phyloP scores from a whole-genome alignment of 31 red algal species.

The Porphyra umbilicalis region DNA sequence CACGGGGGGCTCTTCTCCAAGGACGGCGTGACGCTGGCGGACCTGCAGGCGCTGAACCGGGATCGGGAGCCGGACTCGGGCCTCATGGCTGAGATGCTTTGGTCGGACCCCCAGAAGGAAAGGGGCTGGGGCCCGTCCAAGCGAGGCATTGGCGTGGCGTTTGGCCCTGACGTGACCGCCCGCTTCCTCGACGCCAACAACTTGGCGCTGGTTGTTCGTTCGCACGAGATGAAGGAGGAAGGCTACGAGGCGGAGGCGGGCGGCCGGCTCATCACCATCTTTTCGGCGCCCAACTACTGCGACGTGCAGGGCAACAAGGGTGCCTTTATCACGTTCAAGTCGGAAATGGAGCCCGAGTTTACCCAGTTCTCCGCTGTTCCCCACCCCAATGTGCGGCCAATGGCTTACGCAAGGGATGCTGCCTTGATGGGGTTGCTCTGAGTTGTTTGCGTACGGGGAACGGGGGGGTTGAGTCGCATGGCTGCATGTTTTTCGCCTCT shows the following conservation, averaged over 20 bases:
- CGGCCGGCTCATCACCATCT: constrained; percentile 92
- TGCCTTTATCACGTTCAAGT: constrained; percentile 70
- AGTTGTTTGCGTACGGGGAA: too few species aligned
- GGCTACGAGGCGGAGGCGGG: constrained; percentile 93
- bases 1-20: constrained; percentile 93
- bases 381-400: constrained; percentile 61
- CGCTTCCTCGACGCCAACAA: constrained; percentile 85
- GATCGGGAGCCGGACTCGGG: constrained; percentile 82
- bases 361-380: constrained; percentile 74
- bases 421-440: constrained; percentile 35
- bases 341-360: constrained; percentile 71
- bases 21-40: constrained; percentile 74
- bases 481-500: too few species aligned
- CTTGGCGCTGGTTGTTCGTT: constrained; percentile 72
- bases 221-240: constrained; percentile 98
- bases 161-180: constrained; percentile 94
- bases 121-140: constrained; percentile 82
- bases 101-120: constrained; percentile 92
- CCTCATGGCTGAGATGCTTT: constrained; percentile 94
- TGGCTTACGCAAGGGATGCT: constrained; percentile 56
- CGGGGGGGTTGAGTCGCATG: too few species aligned
- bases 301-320: constrained; percentile 95
- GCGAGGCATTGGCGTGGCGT: constrained; percentile 87
- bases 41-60: constrained; percentile 68
- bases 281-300: constrained; percentile 99